Percentiles rank a stretch among this genome's conserved stretches.
These are phyloP conservation scores for Oldenlandia corymbosa DNA, from an alignment of 257 asterid species.

Conservation along the genomic window DNA sequence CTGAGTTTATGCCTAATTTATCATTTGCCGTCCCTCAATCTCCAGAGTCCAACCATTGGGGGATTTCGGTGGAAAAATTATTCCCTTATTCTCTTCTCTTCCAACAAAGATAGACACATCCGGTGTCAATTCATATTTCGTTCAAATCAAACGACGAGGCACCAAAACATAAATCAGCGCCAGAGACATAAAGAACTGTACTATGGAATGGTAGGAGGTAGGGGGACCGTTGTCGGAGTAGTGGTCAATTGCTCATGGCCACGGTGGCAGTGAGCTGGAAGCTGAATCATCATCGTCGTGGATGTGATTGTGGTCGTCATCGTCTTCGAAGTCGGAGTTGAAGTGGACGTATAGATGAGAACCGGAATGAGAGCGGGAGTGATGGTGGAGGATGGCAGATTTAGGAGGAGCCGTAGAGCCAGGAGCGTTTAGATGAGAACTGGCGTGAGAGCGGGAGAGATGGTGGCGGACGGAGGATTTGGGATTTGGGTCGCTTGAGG, in stretches of 20 bases:
- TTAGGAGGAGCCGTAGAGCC: slow-evolving; percentile 25
- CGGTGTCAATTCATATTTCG: too few species aligned
- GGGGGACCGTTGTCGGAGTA: slow-evolving; percentile 15
- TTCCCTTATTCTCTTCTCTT: too few species aligned
- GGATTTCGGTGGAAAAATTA: too few species aligned
- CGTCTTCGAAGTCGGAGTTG: slow-evolving; percentile 21
- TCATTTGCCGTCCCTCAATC: too few species aligned
- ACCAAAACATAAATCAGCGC: too few species aligned
- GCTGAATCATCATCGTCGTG: slow-evolving; percentile 44
- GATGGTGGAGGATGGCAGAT: slow-evolving; percentile 30
- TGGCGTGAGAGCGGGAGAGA: too few species aligned
- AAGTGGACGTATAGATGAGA: slow-evolving; percentile 78
- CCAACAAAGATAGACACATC: too few species aligned
- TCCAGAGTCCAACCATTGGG: too few species aligned
- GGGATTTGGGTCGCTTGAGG: slow-evolving; percentile 29
- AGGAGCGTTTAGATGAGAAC: slow-evolving; percentile 6
- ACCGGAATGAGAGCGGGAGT: slow-evolving; percentile 57
- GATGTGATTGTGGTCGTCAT: slow-evolving; percentile 43
- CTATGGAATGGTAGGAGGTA: slow-evolving; percentile 14
- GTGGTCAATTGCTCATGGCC: too few species aligned
- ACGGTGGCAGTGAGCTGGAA: slow-evolving; percentile 44
- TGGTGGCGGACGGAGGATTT: too few species aligned
- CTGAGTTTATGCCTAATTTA: too few species aligned
- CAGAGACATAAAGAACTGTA: slow-evolving; percentile 6
- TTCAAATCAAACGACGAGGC: too few species aligned